Percentiles rank a stretch among this genome's conserved stretches.
phyloP scores from a whole-genome alignment of 768 basidiomycete genomes.

The Neoboletus brunneissimus region DNA sequence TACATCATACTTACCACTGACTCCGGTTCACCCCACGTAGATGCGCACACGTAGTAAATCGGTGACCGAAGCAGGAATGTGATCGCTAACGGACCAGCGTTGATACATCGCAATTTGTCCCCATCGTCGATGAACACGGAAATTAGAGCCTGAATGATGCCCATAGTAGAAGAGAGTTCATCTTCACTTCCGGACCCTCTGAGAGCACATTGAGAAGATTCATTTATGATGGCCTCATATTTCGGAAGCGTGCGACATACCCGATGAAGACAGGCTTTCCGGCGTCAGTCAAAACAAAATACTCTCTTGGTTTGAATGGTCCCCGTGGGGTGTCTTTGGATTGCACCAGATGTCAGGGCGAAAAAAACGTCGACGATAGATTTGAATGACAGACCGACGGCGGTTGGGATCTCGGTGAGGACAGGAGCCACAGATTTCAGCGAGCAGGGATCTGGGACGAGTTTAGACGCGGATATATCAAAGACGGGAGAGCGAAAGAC shows the following conservation, averaged over 20 bases:
- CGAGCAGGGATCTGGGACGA: conserved; percentile 11
- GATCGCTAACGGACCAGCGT: conserved; percentile 78
- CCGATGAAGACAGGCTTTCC: conserved; percentile 97
- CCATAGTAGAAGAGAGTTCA: conserved; percentile 74
- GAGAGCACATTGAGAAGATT: neutral
- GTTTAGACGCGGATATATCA: conserved; percentile 9
- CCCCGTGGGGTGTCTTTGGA: conserved; percentile 14
- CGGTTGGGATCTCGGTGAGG: conserved; percentile 36
- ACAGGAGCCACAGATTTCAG: conserved; percentile 19
- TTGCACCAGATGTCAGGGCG: neutral
- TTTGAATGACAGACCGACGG: conserved; percentile 17
- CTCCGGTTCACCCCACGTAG: conserved; percentile 95
- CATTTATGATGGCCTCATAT: neutral
- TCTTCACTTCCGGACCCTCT: conserved; percentile 57
- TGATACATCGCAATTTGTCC: conserved; percentile 83
- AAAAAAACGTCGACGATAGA: neutral
- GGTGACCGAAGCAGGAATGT: conserved; percentile 85
- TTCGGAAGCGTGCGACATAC: conserved; percentile 38
- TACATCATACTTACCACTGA: conserved; percentile 67
- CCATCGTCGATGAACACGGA: conserved; percentile 93
- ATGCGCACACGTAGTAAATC: conserved; percentile 88
- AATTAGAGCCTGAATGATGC: conserved; percentile 92
- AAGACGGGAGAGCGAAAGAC: conserved; percentile 28
- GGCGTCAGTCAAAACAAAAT: conserved; percentile 91
- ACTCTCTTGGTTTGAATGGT: conserved; percentile 61